Evolutionary conservation across 768 basidiomycete species (phyloP).

Genomic region (Boletus pseudopeckii): DNA sequence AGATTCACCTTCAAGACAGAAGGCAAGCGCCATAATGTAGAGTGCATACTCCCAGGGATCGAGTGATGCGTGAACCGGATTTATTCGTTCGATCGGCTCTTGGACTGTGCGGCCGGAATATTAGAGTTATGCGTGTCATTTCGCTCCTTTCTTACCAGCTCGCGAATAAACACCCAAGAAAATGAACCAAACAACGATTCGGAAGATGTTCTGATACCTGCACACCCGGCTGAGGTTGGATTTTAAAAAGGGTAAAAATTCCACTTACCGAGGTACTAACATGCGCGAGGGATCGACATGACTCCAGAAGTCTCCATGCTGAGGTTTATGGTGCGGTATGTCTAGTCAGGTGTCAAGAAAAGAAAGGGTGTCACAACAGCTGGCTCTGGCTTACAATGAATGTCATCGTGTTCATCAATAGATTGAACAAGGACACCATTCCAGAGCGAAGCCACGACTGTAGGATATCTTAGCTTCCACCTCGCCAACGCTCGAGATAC

Average conservation of each 20-base stretch:
- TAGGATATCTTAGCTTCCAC: conserved; percentile 4
- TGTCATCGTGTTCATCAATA: conserved; percentile 68
- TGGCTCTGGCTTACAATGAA: conserved; percentile 57
- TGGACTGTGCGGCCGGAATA: conserved; percentile 44
- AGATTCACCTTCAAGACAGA: conserved; percentile 71
- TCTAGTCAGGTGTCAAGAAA: conserved; percentile 42
- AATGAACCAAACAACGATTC: conserved; percentile 72
- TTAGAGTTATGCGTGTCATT: background rate
- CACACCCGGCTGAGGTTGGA: background rate
- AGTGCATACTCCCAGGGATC: conserved; percentile 80
- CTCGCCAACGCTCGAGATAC: conserved; percentile 6
- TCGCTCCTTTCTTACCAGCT: conserved; percentile 53
- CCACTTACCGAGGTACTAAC: conserved; percentile 65
- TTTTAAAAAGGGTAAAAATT: background rate
- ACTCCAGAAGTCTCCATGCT: conserved; percentile 55
- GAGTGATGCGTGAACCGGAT: conserved; percentile 49
- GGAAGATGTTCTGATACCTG: conserved; percentile 84
- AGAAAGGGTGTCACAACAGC: background rate
- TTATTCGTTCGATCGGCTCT: conserved; percentile 71
- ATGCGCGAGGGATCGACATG: conserved; percentile 76
- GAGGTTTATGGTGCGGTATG: conserved; percentile 58
- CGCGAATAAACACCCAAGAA: conserved; percentile 81
- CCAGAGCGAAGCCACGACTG: conserved; percentile 84
- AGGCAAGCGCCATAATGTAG: conserved; percentile 76
- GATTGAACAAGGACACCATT: conserved; percentile 76